phyloP scores from a whole-genome alignment of 441 rosid species.

The Aquilaria agallochum region DNA sequence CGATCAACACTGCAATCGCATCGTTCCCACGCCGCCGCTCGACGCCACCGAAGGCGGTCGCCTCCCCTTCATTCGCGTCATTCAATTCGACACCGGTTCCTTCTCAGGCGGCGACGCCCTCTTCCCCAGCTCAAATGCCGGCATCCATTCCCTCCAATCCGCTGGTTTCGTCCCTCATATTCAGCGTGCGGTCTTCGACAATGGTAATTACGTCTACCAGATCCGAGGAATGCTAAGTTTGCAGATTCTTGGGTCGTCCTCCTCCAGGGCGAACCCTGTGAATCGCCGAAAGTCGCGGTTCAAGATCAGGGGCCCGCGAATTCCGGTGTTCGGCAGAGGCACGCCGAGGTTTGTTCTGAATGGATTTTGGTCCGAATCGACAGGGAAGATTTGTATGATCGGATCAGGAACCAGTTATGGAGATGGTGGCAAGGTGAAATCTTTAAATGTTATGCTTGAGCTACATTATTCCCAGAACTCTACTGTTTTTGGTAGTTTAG shows the following conservation, averaged over 20 bases:
- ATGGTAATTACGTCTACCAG: slow-evolving; percentile 20
- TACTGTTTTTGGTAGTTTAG: slow-evolving; percentile 49
- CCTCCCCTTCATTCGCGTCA: slow-evolving; percentile 15
- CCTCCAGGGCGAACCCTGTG: slow-evolving; percentile 12
- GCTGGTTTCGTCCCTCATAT: slow-evolving; percentile 24
- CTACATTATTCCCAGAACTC: slow-evolving; percentile 50
- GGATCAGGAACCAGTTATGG: slow-evolving; percentile 48
- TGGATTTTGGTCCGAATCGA: slow-evolving; percentile 72
- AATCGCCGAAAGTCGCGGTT: slow-evolving; percentile 36
- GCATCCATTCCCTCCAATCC: slow-evolving; percentile 17
- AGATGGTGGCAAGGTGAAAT: slow-evolving; percentile 25
- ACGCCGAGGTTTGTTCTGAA: slow-evolving; percentile 34
- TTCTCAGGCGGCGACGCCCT: slow-evolving; percentile 53
- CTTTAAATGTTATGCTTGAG: slow-evolving; percentile 48
- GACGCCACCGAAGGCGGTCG: slow-evolving; percentile 10
- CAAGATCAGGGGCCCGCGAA: slow-evolving; percentile 50
- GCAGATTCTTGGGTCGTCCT: slow-evolving; percentile 22
- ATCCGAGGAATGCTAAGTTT: slow-evolving; percentile 46
- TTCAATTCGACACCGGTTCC: slow-evolving; percentile 33
- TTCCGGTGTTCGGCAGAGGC: slow-evolving; percentile 29
- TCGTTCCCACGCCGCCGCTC: slow-evolving; percentile 40
- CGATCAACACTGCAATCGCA: slow-evolving; percentile 43
- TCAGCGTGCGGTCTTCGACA: slow-evolving; percentile 23
- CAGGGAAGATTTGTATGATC: slow-evolving; percentile 79
- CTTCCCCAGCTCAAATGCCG: slow-evolving; percentile 14